Base-by-base conservation (phyloP, 495 filamentous ascomycete species). In the Talaromyces adpressus region DNA sequence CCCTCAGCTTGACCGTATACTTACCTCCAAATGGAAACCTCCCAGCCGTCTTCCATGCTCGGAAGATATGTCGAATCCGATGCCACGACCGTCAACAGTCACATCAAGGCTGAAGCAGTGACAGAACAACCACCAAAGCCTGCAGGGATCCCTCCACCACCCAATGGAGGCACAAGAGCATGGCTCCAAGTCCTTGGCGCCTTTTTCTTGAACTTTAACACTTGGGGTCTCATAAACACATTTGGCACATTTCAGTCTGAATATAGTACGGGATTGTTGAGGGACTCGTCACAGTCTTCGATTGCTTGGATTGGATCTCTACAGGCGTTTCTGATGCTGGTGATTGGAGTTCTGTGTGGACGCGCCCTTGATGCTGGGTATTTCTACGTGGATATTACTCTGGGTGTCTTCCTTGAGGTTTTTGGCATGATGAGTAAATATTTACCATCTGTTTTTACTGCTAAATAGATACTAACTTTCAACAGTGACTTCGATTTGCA, bases 381-480 rank as follows among this genome's bases (percentile, higher is more conserved):
- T 4, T 89, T 91, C 6, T 78, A 81, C 16, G 34, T 30, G 20
- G 47, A 88, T 77, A 22, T 62, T 6, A n/a, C 29, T 0, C 70
- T 75, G 1, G 90, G 89, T 7, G 82, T 83, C 9, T 72, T 88
- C 51, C 66, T 87, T 41, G 86, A 91, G 65, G 75, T 87, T 56
- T 86, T 91, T 64, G 88, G 88, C 6, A 70, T 91, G 14, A 90
- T 91, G 88, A 88, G 64, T 56, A 20, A 53, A 20, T n/a, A 20
- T 30, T 52, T 52, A 23, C 49, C 16, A 18, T 14, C 49, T 23
- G 22, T 20, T 52, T 52, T 18, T 11, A 54, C 6, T 29, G 16
- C 23, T 4, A 18, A 16, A 14, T 7, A 30, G 4, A 2, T 23
- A 9, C 53, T 56, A 6, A 56, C 53, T 6, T 23, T 2, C 16